Evolutionary conservation across 805 yeast species (phyloP), one percentile per base, ranked within the genome.

Genomic region (Deakozyma indianensis): DNA sequence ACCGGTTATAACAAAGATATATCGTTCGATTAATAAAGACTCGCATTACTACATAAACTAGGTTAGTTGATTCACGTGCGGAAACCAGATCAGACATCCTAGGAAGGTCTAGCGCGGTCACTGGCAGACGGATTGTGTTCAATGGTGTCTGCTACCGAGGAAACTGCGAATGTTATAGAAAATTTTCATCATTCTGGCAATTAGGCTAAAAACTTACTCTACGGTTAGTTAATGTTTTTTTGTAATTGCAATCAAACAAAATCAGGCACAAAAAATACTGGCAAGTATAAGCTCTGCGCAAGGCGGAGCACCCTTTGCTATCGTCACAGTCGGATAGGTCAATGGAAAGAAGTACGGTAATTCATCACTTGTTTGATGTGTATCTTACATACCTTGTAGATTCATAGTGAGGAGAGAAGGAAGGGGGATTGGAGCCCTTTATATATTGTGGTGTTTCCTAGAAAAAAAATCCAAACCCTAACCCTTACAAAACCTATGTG

Each of bases 71-170:
- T n/a, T n/a, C n/a, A n/a, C n/a, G n/a, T n/a, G 14, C 28, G 14
- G 20, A 44, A 46, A 21, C 24, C 38, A 25, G 47, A 57, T 63
- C 67, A 63, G 67, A 63, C 67, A 63, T 63, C 67, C 67, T 54
- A 58, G 66, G 66, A 63, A 63, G 67, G 66, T 59, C 56, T 45
- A 55, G 51, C 48, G 50, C 67, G 67, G 67, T 63, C 67, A 63
- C 67, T 49, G 67, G 55, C 64, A 60, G 53, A 59, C 67, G 48
- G 48, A 52, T 48, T 58, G 61, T 66, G 67, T 61, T 63, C 65
- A 52, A 48, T n/a, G 47, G 48, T 57, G 67, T 56, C 50, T 56
- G 62, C 67, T 63, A 63, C 67, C 67, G 67, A 61, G 67, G 67
- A 63, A 63, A 63, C 67, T 63, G 67, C 67, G 67, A 63, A 62